These are phyloP conservation scores for Talaromyces wortmannii DNA, from an alignment of 495 filamentous ascomycete genomes.

Conservation along the genomic window DNA sequence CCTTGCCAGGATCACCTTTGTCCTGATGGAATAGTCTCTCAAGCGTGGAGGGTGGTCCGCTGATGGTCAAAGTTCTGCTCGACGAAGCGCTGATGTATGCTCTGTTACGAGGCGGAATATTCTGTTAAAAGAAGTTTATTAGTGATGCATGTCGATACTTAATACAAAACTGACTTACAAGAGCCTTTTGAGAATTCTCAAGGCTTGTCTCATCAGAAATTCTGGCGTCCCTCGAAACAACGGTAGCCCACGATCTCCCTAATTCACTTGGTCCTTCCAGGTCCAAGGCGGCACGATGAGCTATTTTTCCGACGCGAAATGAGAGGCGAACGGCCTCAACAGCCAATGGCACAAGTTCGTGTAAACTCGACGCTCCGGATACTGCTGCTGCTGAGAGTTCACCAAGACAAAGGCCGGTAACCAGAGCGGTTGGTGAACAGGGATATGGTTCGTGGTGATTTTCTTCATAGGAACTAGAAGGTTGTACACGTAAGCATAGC, in stretches of 20 bases:
- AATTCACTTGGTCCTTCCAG: neutral
- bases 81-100: neutral
- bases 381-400: slow-evolving; percentile 24
- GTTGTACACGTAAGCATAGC: neutral
- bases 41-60: slow-evolving; percentile 31
- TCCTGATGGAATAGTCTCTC: slow-evolving; percentile 13
- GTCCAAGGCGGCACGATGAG: neutral
- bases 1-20: slow-evolving; percentile 16
- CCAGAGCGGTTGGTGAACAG: neutral
- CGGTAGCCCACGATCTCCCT: neutral
- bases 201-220: neutral
- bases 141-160: neutral
- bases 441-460: neutral
- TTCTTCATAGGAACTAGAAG: neutral
- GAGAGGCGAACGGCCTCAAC: slow-evolving; percentile 21
- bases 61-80: slow-evolving; percentile 21
- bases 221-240: neutral
- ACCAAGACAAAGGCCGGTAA: slow-evolving; percentile 25
- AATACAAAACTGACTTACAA: neutral
- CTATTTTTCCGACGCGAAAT: slow-evolving; percentile 19
- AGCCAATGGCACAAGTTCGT: slow-evolving; percentile 16
- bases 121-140: slow-evolving; percentile 4
- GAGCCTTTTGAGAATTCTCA: neutral
- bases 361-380: slow-evolving; percentile 14
- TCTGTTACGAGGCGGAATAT: slow-evolving; percentile 9